Evolutionary conservation across 768 basidiomycete genomes (phyloP).

Genomic region (Pleurotus tuoliensis): DNA sequence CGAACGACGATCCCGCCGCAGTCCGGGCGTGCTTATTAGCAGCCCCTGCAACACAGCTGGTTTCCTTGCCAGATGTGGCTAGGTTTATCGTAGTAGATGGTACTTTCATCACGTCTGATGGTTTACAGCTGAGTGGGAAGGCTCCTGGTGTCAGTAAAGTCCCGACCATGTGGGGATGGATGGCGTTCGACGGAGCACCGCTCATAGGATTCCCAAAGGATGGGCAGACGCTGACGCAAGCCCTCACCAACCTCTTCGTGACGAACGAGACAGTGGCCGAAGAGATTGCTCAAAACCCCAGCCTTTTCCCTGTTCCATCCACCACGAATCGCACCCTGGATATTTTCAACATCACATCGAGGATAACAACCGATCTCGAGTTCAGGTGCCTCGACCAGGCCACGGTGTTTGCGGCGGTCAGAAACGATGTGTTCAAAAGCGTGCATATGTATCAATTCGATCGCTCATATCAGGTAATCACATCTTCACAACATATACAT

Average conservation of each 20-base stretch:
- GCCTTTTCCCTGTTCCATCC: conserved; percentile 36
- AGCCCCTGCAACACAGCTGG: conserved; percentile 29
- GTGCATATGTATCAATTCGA: conserved; percentile 47
- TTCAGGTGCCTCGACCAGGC: conserved; percentile 50
- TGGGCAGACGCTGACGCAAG: neutral
- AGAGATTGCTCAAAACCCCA: conserved; percentile 9
- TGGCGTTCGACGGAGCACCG: conserved; percentile 46
- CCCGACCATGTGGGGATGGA: conserved; percentile 46
- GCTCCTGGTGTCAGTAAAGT: conserved; percentile 35
- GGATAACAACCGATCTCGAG: conserved; percentile 40
- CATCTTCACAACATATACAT: neutral
- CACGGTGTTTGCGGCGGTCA: conserved; percentile 38
- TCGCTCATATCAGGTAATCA: conserved; percentile 29
- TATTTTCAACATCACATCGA: conserved; percentile 42
- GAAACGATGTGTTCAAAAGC: conserved; percentile 36
- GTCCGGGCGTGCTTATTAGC: conserved; percentile 34
- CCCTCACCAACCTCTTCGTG: neutral
- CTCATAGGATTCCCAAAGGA: conserved; percentile 30
- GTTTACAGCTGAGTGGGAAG: conserved; percentile 34
- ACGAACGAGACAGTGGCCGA: conserved; percentile 1
- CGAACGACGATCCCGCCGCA: conserved; percentile 19
- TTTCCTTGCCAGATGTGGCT: conserved; percentile 31
- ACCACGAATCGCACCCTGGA: conserved; percentile 32
- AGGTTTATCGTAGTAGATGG: conserved; percentile 45
- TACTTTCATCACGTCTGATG: conserved; percentile 34